Evolutionary conservation across 2,329 filamentous ascomycete species (phyloP), one percentile per base, ranked within the genome.

Genomic region (Hysterium pulicare): DNA sequence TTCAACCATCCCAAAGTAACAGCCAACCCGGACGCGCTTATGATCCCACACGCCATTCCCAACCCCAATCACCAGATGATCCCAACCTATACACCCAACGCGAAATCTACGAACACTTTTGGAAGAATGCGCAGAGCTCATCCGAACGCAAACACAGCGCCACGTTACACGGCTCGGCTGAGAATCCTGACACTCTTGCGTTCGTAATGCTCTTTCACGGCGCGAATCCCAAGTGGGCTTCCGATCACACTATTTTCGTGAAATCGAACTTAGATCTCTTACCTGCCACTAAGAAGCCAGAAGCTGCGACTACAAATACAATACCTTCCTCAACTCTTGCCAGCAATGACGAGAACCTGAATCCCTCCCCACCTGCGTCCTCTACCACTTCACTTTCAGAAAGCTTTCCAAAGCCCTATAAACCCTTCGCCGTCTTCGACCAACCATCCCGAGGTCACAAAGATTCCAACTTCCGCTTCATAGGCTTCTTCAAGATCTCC

Each of bases 241-340:
- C 31, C 4, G 57, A 61, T 33, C 41, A 53, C 3, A 55, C 57
- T 39, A 49, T 64, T 34, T 61, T 54, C 46, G 57, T 52, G 38
- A 60, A 62, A 38, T 55, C 54, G 4, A 61, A 51, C 33, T 44
- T 63, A 17, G 48, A 55, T 4, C 34, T 62, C 2, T 42, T 62
- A 11, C 56, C 57, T 5, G 42, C 20, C 20, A 7, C 24, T 8
- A 28, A 13, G 24, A 8, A 7, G 24, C 13, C 24, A 8, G 24
- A 28, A 13, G 24, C 24, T 28, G 24, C 7, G 24, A 28, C 24
- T 28, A 28, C 24, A 8, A 28, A 28, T 13, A 28, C 24, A 7
- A 7, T 13, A 28, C 8, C 7, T 28, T 28, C 24, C 24, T 8
- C 24, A 13, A 28, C 24, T 13, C n/a, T n/a, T n/a, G n/a, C n/a